A percentile compares a stretch with the other conserved stretches of the same genome.
These are phyloP conservation scores for Pleurotus giganteus DNA, from an alignment of 768 basidiomycete genomes.

Conservation along the genomic window DNA sequence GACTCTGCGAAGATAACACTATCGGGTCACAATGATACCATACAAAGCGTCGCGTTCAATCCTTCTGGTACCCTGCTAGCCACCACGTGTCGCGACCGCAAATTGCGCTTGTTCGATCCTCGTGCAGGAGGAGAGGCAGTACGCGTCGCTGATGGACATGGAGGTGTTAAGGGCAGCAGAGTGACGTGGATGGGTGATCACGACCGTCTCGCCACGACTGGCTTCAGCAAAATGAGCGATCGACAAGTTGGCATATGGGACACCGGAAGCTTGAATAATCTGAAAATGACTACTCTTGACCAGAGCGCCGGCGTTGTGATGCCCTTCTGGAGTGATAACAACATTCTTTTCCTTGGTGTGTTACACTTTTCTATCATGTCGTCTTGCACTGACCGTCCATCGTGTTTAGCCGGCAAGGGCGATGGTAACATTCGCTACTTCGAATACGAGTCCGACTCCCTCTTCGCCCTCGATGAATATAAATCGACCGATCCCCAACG, in stretches of 20 bases:
- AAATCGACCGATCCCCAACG: conserved; percentile 92
- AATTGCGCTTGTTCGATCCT: conserved; percentile 90
- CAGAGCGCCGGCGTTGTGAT: conserved; percentile 92
- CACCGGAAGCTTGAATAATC: conserved; percentile 64
- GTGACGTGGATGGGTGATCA: conserved; percentile 89
- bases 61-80: conserved; percentile 75
- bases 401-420: conserved; percentile 75
- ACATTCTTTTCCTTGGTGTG: conserved; percentile 80
- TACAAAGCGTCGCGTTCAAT: conserved; percentile 85
- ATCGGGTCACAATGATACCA: conserved; percentile 79
- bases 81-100: conserved; percentile 92
- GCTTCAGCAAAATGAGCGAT: conserved; percentile 96
- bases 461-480: conserved; percentile 78
- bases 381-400: conserved; percentile 2
- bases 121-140: conserved; percentile 81
- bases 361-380: conserved; percentile 5
- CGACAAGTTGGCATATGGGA: conserved; percentile 92
- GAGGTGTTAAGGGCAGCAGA: conserved; percentile 89
- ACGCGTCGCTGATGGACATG: conserved; percentile 80
- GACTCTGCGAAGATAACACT: conserved; percentile 63
- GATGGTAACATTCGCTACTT: conserved; percentile 99
- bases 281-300: conserved; percentile 81
- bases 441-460: conserved; percentile 86
- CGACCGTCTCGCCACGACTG: conserved; percentile 90
- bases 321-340: conserved; percentile 98